phyloP scores from a whole-genome alignment of 2,329 filamentous ascomycete species.

The Talaromyces sp. region DNA sequence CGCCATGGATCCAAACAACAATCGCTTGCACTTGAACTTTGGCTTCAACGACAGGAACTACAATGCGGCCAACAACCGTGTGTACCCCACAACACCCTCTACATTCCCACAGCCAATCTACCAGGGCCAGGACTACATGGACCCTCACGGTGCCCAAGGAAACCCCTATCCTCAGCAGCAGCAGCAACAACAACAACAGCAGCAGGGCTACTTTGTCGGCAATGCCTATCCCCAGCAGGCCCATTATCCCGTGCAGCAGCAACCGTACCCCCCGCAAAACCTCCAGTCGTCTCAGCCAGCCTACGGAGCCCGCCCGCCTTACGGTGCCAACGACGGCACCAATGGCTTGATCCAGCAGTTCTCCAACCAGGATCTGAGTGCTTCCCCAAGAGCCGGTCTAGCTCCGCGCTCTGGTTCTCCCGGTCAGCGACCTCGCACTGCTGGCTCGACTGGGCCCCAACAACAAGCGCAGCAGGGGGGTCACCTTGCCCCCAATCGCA shows the following conservation, averaged over 20 bases:
- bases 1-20: constrained; percentile 60
- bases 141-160: constrained; percentile 37
- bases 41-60: constrained; percentile 60
- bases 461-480: constrained; percentile 53
- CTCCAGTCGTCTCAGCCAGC: constrained; percentile 52
- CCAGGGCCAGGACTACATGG: constrained; percentile 59
- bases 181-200: constrained; percentile 28
- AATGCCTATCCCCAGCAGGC: constrained; percentile 45
- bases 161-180: constrained; percentile 35
- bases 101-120: constrained; percentile 92
- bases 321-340: constrained; percentile 71
- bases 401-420: constrained; percentile 68
- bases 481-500: constrained; percentile 65
- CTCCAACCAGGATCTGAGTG: constrained; percentile 88
- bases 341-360: constrained; percentile 93
- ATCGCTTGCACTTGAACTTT: constrained; percentile 48
- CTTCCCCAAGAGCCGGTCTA: constrained; percentile 63
- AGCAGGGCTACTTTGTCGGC: constrained; percentile 57
- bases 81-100: constrained; percentile 84
- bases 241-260: constrained; percentile 18
- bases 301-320: constrained; percentile 49
- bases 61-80: constrained; percentile 59
- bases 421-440: constrained; percentile 75
- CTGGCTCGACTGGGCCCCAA: constrained; percentile 57
- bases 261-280: constrained; percentile 51